Conservation (phyloP, 2,329 filamentous ascomycete genomes). For the Paecilomyces formosus region DNA sequence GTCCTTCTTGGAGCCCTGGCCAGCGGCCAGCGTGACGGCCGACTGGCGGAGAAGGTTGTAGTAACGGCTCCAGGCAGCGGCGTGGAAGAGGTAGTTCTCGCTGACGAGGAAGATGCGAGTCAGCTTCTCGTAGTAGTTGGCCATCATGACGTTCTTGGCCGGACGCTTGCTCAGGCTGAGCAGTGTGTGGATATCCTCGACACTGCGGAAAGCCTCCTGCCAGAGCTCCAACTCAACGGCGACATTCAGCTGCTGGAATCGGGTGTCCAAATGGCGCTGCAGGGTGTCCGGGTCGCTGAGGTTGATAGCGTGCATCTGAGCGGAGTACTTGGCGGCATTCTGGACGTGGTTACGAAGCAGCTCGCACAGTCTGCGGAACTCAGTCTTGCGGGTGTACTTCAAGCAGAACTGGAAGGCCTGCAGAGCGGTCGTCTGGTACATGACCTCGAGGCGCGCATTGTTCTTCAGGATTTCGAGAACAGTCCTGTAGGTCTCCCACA, state of each 20-base stretch:
- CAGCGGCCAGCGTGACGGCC: slow-evolving; percentile 69
- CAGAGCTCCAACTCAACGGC: slow-evolving; percentile 96
- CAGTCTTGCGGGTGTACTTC: slow-evolving; percentile 97
- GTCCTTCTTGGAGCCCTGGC: slow-evolving; percentile 86
- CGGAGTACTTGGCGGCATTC: slow-evolving; percentile 97
- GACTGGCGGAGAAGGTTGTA: slow-evolving; percentile 95
- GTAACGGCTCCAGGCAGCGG: slow-evolving; percentile 93
- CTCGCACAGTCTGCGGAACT: slow-evolving; percentile 97
- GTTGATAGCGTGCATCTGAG: slow-evolving; percentile 99
- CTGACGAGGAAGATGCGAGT: slow-evolving; percentile 97
- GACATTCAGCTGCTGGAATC: slow-evolving; percentile 97
- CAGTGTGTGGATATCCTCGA: slow-evolving; percentile 97
- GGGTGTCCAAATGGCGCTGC: slow-evolving; percentile 93
- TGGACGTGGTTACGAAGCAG: slow-evolving; percentile 97
- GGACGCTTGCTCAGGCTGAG: slow-evolving; percentile 96
- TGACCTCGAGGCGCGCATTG: slow-evolving; percentile 92
- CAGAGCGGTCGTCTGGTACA: slow-evolving; percentile 96
- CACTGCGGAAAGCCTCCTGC: slow-evolving; percentile 99
- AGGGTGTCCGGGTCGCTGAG: slow-evolving; percentile 94
- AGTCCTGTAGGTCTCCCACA: slow-evolving; percentile 98
- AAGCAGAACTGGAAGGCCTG: slow-evolving; percentile 99
- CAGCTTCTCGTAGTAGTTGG: slow-evolving; percentile 99
- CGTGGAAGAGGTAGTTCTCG: slow-evolving; percentile 99
- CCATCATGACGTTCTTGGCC: slow-evolving; percentile 99
- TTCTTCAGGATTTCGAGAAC: slow-evolving; percentile 98